Conservation (phyloP, 768 basidiomycete genomes). For the Suillus subluteus region DNA sequence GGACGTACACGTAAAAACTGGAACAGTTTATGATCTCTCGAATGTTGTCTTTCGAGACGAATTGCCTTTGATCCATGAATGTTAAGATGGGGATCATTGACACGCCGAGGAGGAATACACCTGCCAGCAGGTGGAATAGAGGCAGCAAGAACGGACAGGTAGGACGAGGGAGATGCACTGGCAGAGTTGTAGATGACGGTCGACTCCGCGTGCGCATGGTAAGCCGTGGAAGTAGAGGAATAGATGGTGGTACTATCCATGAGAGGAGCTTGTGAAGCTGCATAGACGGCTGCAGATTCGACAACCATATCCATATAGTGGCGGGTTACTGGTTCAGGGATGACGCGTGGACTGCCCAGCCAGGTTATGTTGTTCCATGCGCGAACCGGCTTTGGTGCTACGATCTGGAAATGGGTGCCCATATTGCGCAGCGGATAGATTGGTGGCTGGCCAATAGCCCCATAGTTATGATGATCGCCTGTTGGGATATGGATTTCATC, state of each 20-base stretch:
- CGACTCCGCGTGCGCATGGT: not conserved
- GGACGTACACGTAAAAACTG: not conserved
- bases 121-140: not conserved
- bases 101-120: not conserved
- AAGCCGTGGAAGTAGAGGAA: not conserved
- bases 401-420: constrained; percentile 1
- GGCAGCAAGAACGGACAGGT: not conserved
- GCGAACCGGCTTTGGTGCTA: not conserved
- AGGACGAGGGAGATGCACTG: not conserved
- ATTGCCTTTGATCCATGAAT: not conserved
- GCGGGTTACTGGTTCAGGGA: not conserved
- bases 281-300: not conserved
- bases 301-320: not conserved
- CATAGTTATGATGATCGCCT: not conserved
- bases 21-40: not conserved
- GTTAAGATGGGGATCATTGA: not conserved
- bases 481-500: constrained; percentile 1
- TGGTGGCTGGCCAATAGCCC: not conserved
- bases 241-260: not conserved
- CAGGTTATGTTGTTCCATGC: constrained; percentile 3
- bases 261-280: too few species aligned
- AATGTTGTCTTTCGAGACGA: not conserved
- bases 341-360: not conserved
- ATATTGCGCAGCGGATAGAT: constrained; percentile 2
- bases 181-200: not conserved